These are phyloP conservation scores for Xylariaceae sp. DNA, from an alignment of 2,329 filamentous ascomycete genomes.

Conservation along the genomic window DNA sequence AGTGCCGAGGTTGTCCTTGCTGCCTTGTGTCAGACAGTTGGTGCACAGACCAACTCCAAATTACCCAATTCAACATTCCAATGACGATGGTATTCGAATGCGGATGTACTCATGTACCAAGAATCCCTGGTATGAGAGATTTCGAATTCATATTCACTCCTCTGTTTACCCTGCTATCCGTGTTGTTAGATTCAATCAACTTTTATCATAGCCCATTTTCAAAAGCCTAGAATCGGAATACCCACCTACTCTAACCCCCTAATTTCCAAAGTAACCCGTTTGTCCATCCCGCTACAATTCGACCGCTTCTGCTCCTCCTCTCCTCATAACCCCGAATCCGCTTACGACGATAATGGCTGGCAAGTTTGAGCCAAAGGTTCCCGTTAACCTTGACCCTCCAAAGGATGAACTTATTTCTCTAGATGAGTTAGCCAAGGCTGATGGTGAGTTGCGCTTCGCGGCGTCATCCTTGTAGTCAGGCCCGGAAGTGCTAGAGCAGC, in stretches of 20 bases:
- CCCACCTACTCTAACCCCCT: too few relatives aligned
- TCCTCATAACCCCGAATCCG: neutral
- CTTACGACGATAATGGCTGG: slow-evolving; percentile 51
- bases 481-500: neutral
- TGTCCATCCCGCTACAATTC: neutral
- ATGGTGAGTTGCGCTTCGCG: slow-evolving; percentile 63
- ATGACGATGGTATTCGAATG: neutral
- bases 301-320: neutral
- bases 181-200: neutral
- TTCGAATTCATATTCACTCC: neutral
- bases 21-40: too few relatives aligned
- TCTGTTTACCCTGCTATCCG: neutral
- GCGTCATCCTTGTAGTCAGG: neutral
- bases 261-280: too few relatives aligned
- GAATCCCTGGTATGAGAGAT: neutral
- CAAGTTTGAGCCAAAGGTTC: slow-evolving; percentile 77
- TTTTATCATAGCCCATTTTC: neutral
- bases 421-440: slow-evolving; percentile 77
- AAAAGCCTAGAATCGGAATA: too few relatives aligned
- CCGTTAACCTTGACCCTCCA: slow-evolving; percentile 77
- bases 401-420: slow-evolving; percentile 85
- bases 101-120: too few relatives aligned
- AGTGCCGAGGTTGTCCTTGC: too few relatives aligned
- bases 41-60: neutral
- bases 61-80: too few relatives aligned